Percentiles rank a stretch among this genome's conserved stretches.
Conservation (phyloP, 768 basidiomycete genomes). For the Rhodotorula sphaerocarpa region DNA sequence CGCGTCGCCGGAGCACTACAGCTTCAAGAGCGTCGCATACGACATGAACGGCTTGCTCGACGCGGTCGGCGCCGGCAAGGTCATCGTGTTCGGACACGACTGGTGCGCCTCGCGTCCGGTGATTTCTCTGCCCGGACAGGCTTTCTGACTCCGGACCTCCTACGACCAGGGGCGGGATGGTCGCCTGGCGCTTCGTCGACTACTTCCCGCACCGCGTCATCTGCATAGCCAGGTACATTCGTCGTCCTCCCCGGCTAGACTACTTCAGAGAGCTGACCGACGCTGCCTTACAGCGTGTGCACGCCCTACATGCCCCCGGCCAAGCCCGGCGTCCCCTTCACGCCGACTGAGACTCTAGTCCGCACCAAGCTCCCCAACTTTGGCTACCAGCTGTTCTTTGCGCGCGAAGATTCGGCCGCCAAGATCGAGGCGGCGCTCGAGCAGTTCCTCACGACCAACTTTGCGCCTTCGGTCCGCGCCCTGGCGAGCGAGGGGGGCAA, state of each 20-base stretch:
- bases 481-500: neutral
- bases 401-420: neutral
- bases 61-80: conserved; percentile 13
- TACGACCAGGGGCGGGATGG: conserved; percentile 33
- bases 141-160: too few relatives aligned
- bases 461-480: neutral
- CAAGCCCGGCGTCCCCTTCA: neutral
- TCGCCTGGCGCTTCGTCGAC: conserved; percentile 32
- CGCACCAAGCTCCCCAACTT: conserved; percentile 25
- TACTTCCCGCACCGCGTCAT: conserved; percentile 28
- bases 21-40: conserved; percentile 19
- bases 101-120: conserved; percentile 9
- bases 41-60: conserved; percentile 26
- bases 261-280: too few relatives aligned
- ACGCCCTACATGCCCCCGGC: conserved; percentile 28
- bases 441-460: conserved; percentile 9
- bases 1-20: conserved; percentile 5
- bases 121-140: neutral
- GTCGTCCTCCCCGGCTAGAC: too few relatives aligned
- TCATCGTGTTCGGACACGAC: conserved; percentile 31
- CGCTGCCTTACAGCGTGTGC: too few relatives aligned
- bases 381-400: conserved; percentile 33
- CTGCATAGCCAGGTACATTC: conserved; percentile 21
- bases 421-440: conserved; percentile 15
- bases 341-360: conserved; percentile 12